Evolutionary conservation across 2,329 filamentous ascomycete species (phyloP), one percentile per base, ranked within the genome.

Genomic region (Berkeleyomyces basicola): DNA sequence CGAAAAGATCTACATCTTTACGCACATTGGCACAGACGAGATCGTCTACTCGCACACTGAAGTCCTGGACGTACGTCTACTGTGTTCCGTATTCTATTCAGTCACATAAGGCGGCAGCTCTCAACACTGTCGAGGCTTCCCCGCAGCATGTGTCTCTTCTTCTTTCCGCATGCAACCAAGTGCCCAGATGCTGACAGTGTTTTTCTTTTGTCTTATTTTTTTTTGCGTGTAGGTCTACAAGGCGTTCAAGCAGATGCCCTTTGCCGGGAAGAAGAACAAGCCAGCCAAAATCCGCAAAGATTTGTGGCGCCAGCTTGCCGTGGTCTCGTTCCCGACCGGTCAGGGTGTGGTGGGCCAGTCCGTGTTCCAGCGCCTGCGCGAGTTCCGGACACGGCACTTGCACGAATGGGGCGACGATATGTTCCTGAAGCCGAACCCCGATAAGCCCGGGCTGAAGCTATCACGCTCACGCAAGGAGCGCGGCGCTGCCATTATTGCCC

Each of bases 191-290:
- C 43, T 46, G 43, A 46, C 43, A n/a, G 43, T 46, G 11, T n/a
- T n/a, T 46, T 46, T 46, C 9, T 46, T 46, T 46, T 46, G 43
- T 46, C 43, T 46, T 46, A 7, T 39, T 37, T 39, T 31, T 6
- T 33, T 36, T n/a, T 9, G 4, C 16, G 10, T 42, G 9, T 44
- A 76, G 74, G 72, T 70, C 31, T 68, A 75, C 67, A 75, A 76
- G 64, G 74, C 76, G 57, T 72, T 83, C 66, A 76, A 78, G 68
- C 82, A 84, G 69, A 71, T 87, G 65, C 79, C 82, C 58, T 87
- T 80, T 74, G 82, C 83, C 66, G 84, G 83, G 72, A 87, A 86
- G 71, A 86, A 87, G 72, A 78, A 81, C 57, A 79, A 81, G 67
- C 83, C 83, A 1, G 71, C 78, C 61, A 82, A 81, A 68, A 74